phyloP scores from a whole-genome alignment of 78 protist genomes.

The Creolimax fragrantissima region DNA sequence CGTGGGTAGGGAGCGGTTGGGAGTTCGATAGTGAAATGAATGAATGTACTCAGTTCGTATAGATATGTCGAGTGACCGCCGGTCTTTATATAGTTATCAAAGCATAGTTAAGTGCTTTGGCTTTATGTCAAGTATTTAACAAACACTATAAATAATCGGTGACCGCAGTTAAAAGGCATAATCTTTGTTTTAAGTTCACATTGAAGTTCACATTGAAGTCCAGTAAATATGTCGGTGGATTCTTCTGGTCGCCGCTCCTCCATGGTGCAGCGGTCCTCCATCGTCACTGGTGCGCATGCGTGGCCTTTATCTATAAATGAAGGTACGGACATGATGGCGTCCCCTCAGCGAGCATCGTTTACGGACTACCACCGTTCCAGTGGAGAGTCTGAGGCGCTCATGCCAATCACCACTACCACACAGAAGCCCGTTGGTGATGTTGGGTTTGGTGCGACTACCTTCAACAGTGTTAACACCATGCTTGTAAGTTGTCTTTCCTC shows the following conservation, averaged over 20 bases:
- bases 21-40: no score
- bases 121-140: no score
- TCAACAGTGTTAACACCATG: neutral
- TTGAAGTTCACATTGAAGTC: neutral
- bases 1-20: no score
- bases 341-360: neutral
- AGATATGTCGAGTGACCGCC: no score
- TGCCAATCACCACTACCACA: neutral
- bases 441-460: neutral
- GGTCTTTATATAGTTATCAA: no score
- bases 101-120: no score
- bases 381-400: neutral
- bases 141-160: no score
- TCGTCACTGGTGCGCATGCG: neutral
- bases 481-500: neutral
- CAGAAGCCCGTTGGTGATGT: neutral
- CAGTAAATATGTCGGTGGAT: neutral
- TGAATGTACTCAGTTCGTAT: no score
- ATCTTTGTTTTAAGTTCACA: no score
- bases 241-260: neutral
- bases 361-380: neutral
- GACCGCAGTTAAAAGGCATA: no score
- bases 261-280: neutral
- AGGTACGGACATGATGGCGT: neutral
- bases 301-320: neutral